Conservation (phyloP, 2,329 filamentous ascomycete species). For the Hymenotorrendiella dingleyae region DNA sequence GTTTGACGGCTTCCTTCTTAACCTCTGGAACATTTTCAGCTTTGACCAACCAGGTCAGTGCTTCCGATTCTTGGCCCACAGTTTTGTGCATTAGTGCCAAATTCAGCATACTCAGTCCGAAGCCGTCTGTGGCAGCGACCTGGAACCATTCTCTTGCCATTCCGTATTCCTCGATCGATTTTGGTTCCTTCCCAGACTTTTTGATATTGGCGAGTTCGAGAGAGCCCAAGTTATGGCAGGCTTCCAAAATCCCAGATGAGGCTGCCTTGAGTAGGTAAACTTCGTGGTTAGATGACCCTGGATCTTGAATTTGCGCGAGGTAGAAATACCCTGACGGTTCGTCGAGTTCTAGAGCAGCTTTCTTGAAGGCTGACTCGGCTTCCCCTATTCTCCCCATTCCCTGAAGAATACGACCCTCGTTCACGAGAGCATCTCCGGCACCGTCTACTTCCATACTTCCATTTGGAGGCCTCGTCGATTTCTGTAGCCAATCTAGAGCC, state of each 20-base stretch:
- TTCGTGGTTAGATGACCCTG: conserved; percentile 15
- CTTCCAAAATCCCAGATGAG: conserved; percentile 24
- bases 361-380: conserved; percentile 23
- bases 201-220: conserved; percentile 20
- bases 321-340: conserved; percentile 27
- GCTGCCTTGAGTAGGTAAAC: conserved; percentile 29
- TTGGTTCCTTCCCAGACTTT: conserved; percentile 4
- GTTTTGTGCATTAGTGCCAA: conserved; percentile 23
- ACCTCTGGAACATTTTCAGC: too few relatives aligned
- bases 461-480: conserved; percentile 15
- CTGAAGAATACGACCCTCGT: conserved; percentile 20
- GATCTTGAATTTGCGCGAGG: conserved; percentile 20
- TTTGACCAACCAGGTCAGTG: too few relatives aligned
- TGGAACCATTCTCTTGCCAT: conserved; percentile 28
- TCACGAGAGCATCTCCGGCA: conserved; percentile 22
- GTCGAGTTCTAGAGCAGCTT: conserved; percentile 27
- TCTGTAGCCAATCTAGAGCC: conserved; percentile 23
- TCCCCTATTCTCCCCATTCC: conserved; percentile 11
- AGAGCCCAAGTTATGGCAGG: conserved; percentile 27
- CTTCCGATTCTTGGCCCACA: too few relatives aligned
- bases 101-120: conserved; percentile 26
- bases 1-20: too few relatives aligned
- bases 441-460: conserved; percentile 21
- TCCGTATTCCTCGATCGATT: conserved; percentile 18
- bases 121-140: conserved; percentile 23